phyloP scores from a whole-genome alignment of 108 stramenopile genomes.

The Nitzschia inconspicua region DNA sequence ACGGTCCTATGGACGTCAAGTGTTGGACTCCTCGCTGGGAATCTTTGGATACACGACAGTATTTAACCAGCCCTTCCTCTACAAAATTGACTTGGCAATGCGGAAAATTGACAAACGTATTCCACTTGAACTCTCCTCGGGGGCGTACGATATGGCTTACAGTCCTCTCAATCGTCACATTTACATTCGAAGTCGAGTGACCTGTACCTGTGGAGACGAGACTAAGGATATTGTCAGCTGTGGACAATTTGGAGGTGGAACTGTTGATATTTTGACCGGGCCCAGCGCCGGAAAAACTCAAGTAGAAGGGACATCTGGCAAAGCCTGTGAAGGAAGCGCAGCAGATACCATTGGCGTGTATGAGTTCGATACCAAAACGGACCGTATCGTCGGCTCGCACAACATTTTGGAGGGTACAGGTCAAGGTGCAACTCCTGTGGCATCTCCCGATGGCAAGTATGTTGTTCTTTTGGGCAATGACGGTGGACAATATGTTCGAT shows the following conservation, averaged over 20 bases:
- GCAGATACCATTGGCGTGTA: slow-evolving; percentile 15
- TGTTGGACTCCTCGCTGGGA: slow-evolving; percentile 5
- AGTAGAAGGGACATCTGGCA: slow-evolving; percentile 5
- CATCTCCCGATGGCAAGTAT: slow-evolving; percentile 21
- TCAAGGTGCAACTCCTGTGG: slow-evolving; percentile 2
- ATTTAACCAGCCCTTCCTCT: background rate
- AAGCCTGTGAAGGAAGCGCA: slow-evolving; percentile 5
- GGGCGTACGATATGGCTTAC: slow-evolving; percentile 7
- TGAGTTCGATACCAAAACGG: slow-evolving; percentile 19
- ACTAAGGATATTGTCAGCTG: background rate
- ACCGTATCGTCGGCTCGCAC: slow-evolving; percentile 17
- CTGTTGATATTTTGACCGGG: background rate
- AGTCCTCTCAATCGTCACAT: slow-evolving; percentile 11
- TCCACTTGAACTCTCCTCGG: background rate
- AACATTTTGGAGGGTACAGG: slow-evolving; percentile 9
- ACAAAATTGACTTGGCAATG: slow-evolving; percentile 7
- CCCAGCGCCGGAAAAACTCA: slow-evolving; percentile 1
- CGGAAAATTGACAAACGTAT: background rate
- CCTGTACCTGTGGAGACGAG: slow-evolving; percentile 9
- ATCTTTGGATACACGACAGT: slow-evolving; percentile 10
- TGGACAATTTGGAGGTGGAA: slow-evolving; percentile 6
- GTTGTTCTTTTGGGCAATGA: slow-evolving; percentile 17
- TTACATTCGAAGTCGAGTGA: slow-evolving; percentile 3
- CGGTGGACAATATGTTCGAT: slow-evolving; percentile 12
- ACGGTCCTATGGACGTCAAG: background rate